These are phyloP conservation scores for Saccharomycopsis amapae DNA, from an alignment of 805 yeast genomes.

Conservation along the genomic window DNA sequence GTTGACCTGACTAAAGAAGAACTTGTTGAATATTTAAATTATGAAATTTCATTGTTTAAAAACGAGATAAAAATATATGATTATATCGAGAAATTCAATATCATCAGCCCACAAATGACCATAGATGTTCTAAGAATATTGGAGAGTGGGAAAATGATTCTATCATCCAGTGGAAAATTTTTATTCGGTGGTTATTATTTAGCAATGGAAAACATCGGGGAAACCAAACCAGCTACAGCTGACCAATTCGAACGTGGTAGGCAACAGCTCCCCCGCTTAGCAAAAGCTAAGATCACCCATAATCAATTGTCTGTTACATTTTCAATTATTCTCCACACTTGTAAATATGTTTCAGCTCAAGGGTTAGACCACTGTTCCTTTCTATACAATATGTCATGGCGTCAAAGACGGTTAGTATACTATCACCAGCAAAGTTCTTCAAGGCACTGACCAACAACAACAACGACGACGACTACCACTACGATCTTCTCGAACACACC, in stretches of 20 bases:
- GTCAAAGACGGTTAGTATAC: constrained; percentile 9
- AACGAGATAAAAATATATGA: background rate
- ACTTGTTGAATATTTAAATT: background rate
- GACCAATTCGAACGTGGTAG: no score
- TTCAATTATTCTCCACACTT: no score
- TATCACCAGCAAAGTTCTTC: constrained; percentile 7
- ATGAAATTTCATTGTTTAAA: background rate
- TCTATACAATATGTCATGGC: constrained; percentile 19
- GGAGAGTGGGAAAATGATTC: background rate
- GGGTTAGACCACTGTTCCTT: constrained; percentile 13
- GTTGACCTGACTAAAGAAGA: background rate
- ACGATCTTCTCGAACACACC: constrained; percentile 2
- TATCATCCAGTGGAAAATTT: background rate
- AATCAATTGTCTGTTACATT: no score
- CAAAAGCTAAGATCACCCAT: no score
- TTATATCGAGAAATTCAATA: background rate
- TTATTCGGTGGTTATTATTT: background rate
- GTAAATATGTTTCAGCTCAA: no score
- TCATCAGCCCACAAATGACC: background rate
- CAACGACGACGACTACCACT: background rate
- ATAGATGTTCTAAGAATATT: background rate
- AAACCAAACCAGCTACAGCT: background rate
- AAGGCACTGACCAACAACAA: background rate
- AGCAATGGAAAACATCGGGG: background rate
- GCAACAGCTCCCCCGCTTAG: no score